Percentiles rank a stretch among this genome's conserved stretches.
Conservation (phyloP, 805 yeast species). For the Nakazawaea pomicola region DNA sequence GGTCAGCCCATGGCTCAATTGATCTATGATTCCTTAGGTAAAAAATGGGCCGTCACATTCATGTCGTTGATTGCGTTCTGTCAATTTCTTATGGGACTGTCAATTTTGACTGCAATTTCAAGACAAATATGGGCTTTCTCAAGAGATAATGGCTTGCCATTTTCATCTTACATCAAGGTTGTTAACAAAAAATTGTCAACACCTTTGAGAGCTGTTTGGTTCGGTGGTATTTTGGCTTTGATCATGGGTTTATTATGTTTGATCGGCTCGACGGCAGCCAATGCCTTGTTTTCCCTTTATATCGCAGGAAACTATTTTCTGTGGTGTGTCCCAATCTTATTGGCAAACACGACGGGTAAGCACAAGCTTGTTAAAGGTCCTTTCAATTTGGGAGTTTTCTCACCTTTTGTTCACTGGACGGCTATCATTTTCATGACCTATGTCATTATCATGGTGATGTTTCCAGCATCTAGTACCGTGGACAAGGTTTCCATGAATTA, state of each 20-base stretch:
- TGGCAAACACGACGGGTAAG: slow-evolving; percentile 45
- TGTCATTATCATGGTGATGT: slow-evolving; percentile 53
- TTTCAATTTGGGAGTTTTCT: slow-evolving; percentile 52
- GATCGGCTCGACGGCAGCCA: slow-evolving; percentile 56
- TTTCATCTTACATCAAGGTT: slow-evolving; percentile 48
- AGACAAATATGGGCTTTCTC: slow-evolving; percentile 75
- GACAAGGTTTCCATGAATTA: slow-evolving; percentile 57
- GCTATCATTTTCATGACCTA: slow-evolving; percentile 47
- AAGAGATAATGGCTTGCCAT: slow-evolving; percentile 72
- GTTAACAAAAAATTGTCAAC: slow-evolving; percentile 54
- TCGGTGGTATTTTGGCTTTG: slow-evolving; percentile 45
- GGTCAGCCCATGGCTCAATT: slow-evolving; percentile 68
- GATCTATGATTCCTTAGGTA: slow-evolving; percentile 56
- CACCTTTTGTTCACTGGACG: slow-evolving; percentile 39
- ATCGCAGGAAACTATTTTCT: slow-evolving; percentile 60
- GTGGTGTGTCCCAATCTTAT: slow-evolving; percentile 56
- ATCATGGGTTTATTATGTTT: slow-evolving; percentile 53
- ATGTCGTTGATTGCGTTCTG: slow-evolving; percentile 54
- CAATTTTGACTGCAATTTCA: slow-evolving; percentile 57
- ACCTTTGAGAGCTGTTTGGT: slow-evolving; percentile 60
- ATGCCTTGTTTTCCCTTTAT: slow-evolving; percentile 62
- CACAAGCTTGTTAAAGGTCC: slow-evolving; percentile 59
- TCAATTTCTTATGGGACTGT: slow-evolving; percentile 63
- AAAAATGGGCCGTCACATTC: slow-evolving; percentile 59
- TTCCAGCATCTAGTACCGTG: slow-evolving; percentile 45